Conservation (phyloP, 805 yeast species). For the Ogataea nakhonphanomensis region DNA sequence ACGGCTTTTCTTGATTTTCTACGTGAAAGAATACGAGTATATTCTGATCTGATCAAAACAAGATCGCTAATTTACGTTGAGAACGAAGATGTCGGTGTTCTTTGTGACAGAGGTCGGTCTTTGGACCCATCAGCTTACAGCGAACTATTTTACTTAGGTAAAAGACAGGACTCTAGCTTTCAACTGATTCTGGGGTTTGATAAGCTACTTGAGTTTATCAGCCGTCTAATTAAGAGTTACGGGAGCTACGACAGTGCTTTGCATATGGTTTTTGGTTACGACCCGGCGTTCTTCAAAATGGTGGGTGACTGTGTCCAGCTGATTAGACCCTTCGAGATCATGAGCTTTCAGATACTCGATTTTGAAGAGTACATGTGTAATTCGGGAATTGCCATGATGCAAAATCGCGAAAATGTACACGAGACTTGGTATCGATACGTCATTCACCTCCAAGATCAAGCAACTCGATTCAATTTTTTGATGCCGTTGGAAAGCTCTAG, state of each 20-base stretch:
- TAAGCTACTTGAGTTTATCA: constrained; percentile 6
- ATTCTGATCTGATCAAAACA: not conserved
- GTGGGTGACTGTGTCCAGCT: constrained; percentile 6
- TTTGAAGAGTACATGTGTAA: constrained; percentile 13
- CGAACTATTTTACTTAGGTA: constrained; percentile 1
- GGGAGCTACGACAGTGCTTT: not conserved
- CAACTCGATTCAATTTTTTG: constrained; percentile 20
- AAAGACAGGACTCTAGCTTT: not conserved
- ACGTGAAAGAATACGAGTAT: constrained; percentile 4
- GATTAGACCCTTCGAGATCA: constrained; percentile 15
- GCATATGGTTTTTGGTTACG: constrained; percentile 8
- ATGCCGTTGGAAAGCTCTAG: constrained; percentile 18
- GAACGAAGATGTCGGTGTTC: not conserved
- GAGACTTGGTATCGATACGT: constrained; percentile 16
- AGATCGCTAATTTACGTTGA: not conserved
- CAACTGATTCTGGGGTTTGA: constrained; percentile 13
- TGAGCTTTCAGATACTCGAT: constrained; percentile 20
- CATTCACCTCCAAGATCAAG: constrained; percentile 19
- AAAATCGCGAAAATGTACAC: constrained; percentile 9
- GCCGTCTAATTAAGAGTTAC: constrained; percentile 7
- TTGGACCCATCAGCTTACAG: not conserved
- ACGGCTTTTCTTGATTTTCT: constrained; percentile 4
- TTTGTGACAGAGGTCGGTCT: not conserved
- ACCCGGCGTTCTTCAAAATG: not conserved
- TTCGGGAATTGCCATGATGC: constrained; percentile 16